phyloP scores from a whole-genome alignment of 768 basidiomycete species.

The Tricholoma flavovirens region DNA sequence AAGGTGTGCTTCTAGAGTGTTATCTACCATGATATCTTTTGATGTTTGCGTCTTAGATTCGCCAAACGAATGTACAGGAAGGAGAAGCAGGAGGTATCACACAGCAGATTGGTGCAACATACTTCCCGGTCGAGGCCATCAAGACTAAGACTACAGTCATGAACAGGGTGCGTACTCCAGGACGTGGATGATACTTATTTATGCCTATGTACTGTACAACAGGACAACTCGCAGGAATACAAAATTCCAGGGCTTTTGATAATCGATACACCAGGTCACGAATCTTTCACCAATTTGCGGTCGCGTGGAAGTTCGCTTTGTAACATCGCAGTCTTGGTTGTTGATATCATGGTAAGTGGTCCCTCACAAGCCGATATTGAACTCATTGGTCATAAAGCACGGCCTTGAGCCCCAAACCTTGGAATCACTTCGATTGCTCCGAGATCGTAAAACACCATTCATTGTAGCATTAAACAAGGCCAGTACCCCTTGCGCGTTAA shows the following conservation, averaged over 20 bases:
- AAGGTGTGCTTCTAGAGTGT: conserved; percentile 48
- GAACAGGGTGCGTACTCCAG: conserved; percentile 55
- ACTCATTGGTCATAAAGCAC: conserved; percentile 49
- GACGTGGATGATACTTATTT: not conserved
- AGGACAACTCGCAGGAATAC: conserved; percentile 85
- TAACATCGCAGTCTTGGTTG: conserved; percentile 98
- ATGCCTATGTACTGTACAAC: conserved; percentile 2
- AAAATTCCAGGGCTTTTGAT: conserved; percentile 94
- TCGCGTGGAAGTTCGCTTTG: conserved; percentile 94
- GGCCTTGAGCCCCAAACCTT: conserved; percentile 97
- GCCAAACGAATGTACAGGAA: conserved; percentile 99
- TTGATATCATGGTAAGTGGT: conserved; percentile 84
- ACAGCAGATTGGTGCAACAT: conserved; percentile 99
- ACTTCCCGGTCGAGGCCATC: conserved; percentile 96
- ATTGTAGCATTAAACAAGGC: conserved; percentile 98
- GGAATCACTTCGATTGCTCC: conserved; percentile 87
- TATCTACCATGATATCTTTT: conserved; percentile 3
- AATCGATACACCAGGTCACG: conserved; percentile 99
- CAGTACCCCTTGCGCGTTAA: conserved; percentile 7
- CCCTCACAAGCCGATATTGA: not conserved
- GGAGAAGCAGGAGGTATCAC: conserved; percentile 99
- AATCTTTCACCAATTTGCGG: conserved; percentile 96
- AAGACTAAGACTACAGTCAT: conserved; percentile 89
- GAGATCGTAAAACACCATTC: conserved; percentile 95
- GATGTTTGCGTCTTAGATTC: conserved; percentile 55